A percentile compares a stretch with the other conserved stretches of the same genome.
Evolutionary conservation across 1,284 basidiomycete genomes (phyloP).

Genomic region (Rhodotorula sp.): DNA sequence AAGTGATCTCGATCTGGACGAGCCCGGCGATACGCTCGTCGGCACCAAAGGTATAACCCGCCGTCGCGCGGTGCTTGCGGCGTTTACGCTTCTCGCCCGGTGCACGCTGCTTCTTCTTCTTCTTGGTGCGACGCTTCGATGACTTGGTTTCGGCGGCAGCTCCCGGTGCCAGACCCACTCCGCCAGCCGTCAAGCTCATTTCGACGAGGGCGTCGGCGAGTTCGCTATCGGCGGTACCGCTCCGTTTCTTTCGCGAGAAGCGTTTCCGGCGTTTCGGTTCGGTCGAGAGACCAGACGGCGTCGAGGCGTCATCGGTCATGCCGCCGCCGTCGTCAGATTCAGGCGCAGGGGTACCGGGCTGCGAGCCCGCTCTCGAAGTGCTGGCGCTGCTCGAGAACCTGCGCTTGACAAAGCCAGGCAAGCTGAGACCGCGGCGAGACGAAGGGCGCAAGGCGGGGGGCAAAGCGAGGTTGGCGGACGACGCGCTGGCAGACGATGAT

Average conservation of each 20-base stretch:
- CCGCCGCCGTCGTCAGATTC: constrained; percentile 7
- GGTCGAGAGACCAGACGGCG: constrained; percentile 5
- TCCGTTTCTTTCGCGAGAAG: constrained; percentile 11
- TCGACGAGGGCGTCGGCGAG: constrained; percentile 3
- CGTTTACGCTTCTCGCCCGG: not conserved
- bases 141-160: constrained; percentile 5
- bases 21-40: constrained; percentile 82
- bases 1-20: constrained; percentile 73
- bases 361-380: not conserved
- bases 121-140: constrained; percentile 10
- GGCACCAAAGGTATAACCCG: constrained; percentile 34
- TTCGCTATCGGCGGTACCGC: not conserved
- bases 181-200: constrained; percentile 15
- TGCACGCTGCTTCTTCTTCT: too few relatives aligned
- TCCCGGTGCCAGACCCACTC: constrained; percentile 6
- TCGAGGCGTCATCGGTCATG: constrained; percentile 13
- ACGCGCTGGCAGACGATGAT: not conserved
- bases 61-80: constrained; percentile 17
- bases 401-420: constrained; percentile 37
- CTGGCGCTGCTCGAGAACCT: constrained; percentile 15
- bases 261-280: not conserved
- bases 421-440: constrained; percentile 21
- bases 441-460: not conserved
- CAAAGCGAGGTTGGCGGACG: not conserved
- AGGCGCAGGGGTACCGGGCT: constrained; percentile 5